Conservation (phyloP, 495 filamentous ascomycete genomes). For the Lophiotrema nucula region DNA sequence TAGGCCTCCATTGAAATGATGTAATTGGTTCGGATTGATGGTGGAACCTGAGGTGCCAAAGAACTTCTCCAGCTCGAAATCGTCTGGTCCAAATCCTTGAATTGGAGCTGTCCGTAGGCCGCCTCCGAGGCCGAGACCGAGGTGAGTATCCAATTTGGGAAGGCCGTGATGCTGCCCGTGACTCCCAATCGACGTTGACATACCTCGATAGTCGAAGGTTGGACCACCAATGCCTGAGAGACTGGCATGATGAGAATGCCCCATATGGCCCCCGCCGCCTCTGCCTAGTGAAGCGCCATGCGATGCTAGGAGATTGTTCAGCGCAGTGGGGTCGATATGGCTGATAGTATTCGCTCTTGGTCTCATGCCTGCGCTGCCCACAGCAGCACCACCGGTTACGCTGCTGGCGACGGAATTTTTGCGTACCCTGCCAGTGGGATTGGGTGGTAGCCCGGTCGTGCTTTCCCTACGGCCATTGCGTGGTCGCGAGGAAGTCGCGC, state of each 20-base stretch:
- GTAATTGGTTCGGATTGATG: conserved; percentile 90
- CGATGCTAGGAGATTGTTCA: conserved; percentile 65
- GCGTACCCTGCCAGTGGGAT: conserved; percentile 63
- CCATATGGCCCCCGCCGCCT: conserved; percentile 38
- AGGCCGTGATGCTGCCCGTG: conserved; percentile 65
- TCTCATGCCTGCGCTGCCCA: conserved; percentile 61
- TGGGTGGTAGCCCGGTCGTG: conserved; percentile 55
- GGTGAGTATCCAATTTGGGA: conserved; percentile 80
- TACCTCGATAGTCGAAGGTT: conserved; percentile 65
- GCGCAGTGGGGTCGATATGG: conserved; percentile 77
- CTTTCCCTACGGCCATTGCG: conserved; percentile 79
- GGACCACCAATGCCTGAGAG: conserved; percentile 60
- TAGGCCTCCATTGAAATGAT: conserved; percentile 79
- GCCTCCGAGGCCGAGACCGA: conserved; percentile 60
- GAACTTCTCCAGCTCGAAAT: conserved; percentile 73
- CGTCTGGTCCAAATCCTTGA: conserved; percentile 60
- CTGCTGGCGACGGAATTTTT: conserved; percentile 84
- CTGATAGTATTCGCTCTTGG: conserved; percentile 96
- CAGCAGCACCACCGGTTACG: conserved; percentile 46
- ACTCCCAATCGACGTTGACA: conserved; percentile 64
- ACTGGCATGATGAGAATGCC: conserved; percentile 36
- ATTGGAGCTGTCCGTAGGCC: conserved; percentile 77
- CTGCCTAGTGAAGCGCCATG: conserved; percentile 56
- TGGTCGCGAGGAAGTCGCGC: conserved; percentile 82
- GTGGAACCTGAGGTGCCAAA: conserved; percentile 66